Base-by-base conservation (phyloP, 176 grass and related monocot genomes). In the Microstegium vimineum region DNA sequence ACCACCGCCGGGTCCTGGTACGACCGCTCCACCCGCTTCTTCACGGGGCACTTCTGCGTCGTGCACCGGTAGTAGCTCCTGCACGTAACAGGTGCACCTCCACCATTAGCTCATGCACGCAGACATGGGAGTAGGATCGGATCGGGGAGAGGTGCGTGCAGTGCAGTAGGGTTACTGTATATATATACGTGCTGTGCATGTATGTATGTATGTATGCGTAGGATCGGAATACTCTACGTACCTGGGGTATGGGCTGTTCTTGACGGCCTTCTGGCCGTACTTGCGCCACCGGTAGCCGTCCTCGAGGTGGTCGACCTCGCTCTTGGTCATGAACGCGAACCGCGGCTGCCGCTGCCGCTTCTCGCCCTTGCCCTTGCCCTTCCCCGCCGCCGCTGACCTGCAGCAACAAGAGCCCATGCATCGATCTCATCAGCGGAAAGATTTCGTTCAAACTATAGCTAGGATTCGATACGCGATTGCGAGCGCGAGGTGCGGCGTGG, bases 61-160 rank as follows among this genome's bases (percentile, higher is more conserved):
- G 96, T 98, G 96, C 96, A 98, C 57, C 96, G 87, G 75, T 98
- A 95, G 79, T 98, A 98, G 85, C 96, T 98, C 93, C 96, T 98
- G 96, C 65, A 65, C 2, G 15, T 15, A 7, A 7, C 49, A 20
- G 51, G 16, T 3, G 17, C 46, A 33, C 74, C 59, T 10, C 62
- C 70, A 26, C 51, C 11, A 75, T 70, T 72, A 72, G 69, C 60
- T 61, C 59, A 61, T 27, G 22, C 59, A 61, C 14, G 22, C 22
- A 23, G 22, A 8, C 49, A 52, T 52, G 16, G 16, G 5, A 20
- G 14, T 41, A 41, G 49, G 20, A 56, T 8, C 18, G 51, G 52
- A 10, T 1, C n/a, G n/a, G n/a, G n/a, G 42, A 45, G 42, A 45
- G 42, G 42, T 9, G 46, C 16, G 46, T 52, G 47, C 47, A 20